These are phyloP conservation scores for Stachybotrys elegans DNA, from an alignment of 2,329 filamentous ascomycete species.

Conservation along the genomic window DNA sequence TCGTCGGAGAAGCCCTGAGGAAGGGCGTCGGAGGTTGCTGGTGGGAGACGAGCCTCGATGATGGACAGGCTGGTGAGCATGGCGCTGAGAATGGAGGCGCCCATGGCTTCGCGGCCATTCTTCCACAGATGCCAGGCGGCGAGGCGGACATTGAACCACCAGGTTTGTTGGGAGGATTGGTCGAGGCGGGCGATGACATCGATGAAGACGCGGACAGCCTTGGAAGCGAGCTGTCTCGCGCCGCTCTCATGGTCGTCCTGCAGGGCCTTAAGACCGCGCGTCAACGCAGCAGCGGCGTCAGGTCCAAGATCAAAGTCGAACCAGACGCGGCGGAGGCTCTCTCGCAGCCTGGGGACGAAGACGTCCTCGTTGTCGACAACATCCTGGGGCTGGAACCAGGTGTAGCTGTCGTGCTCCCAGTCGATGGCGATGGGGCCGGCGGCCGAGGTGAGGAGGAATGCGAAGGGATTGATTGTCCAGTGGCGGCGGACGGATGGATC, in stretches of 20 bases:
- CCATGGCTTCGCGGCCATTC: constrained; percentile 63
- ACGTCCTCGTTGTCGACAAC: constrained; percentile 43
- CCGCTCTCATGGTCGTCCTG: constrained; percentile 54
- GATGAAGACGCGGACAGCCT: constrained; percentile 44
- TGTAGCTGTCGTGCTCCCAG: constrained; percentile 57
- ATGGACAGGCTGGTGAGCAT: constrained; percentile 40
- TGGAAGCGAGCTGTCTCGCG: constrained; percentile 51
- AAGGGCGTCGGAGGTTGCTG: background rate
- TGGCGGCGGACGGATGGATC: constrained; percentile 48
- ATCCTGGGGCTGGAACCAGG: constrained; percentile 50
- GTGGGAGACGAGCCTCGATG: constrained; percentile 26
- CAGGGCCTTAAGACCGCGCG: constrained; percentile 42
- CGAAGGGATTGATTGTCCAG: constrained; percentile 62
- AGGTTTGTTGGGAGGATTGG: constrained; percentile 25
- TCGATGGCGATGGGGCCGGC: constrained; percentile 45
- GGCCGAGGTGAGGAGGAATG: constrained; percentile 45
- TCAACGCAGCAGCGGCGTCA: constrained; percentile 38
- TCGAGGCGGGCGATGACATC: constrained; percentile 35
- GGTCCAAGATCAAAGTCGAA: constrained; percentile 47
- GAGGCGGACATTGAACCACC: constrained; percentile 53
- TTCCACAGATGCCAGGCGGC: constrained; percentile 60
- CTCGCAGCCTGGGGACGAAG: constrained; percentile 51
- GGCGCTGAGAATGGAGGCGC: constrained; percentile 49
- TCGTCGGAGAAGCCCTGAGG: constrained; percentile 8
- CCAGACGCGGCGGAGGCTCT: constrained; percentile 56